A percentile compares a stretch with the other conserved stretches of the same genome.
Evolutionary conservation across 176 grass and related monocot species (phyloP).

Genomic region (Lolium rigidum): DNA sequence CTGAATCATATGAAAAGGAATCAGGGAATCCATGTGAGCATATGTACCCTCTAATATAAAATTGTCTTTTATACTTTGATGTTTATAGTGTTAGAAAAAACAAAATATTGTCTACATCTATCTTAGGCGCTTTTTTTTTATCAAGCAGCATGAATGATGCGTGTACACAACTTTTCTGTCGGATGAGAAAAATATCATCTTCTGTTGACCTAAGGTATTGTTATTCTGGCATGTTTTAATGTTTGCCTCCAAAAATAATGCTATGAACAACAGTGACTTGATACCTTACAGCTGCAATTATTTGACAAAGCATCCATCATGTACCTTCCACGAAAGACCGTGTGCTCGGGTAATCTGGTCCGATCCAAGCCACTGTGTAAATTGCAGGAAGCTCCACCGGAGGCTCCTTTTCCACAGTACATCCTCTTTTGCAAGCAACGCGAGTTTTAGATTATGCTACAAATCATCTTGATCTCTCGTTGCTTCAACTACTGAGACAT

Average conservation of each 20-base stretch:
- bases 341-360: neutral
- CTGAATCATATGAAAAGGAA: too few species aligned
- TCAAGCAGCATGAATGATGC: neutral
- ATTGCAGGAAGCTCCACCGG: neutral
- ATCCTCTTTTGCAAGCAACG: neutral
- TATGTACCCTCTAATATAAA: neutral
- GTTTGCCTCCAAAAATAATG: neutral
- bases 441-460: neutral
- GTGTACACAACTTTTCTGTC: constrained; percentile 7
- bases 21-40: neutral
- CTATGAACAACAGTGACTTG: neutral
- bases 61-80: neutral
- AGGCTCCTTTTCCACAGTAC: neutral
- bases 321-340: neutral
- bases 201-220: neutral
- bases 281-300: neutral
- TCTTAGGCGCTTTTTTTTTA: too few species aligned
- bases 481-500: constrained; percentile 12
- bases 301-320: constrained; percentile 11
- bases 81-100: neutral
- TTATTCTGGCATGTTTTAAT: neutral
- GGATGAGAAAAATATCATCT: neutral
- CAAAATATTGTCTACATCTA: neutral
- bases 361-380: neutral
- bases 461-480: neutral